Conservation (phyloP, 2,329 filamentous ascomycete species). For the Rutstroemia sp. region DNA sequence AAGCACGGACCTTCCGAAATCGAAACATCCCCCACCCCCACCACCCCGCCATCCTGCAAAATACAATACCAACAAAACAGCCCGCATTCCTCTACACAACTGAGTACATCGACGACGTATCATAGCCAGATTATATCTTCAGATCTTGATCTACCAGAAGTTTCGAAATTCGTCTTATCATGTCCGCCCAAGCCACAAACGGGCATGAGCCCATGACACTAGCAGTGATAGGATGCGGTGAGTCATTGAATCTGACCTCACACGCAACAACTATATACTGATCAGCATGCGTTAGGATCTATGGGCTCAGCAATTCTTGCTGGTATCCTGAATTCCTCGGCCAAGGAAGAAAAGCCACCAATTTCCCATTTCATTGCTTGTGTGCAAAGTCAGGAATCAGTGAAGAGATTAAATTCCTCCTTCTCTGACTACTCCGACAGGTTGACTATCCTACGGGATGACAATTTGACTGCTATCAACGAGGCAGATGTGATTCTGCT, state of each 20-base stretch:
- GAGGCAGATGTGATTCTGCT: constrained; percentile 2
- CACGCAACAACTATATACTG: background rate
- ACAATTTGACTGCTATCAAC: constrained; percentile 5
- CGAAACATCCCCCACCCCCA: too few relatives aligned
- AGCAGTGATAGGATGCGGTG: constrained; percentile 8
- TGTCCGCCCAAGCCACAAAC: background rate
- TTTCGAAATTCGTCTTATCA: background rate
- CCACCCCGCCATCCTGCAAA: too few relatives aligned
- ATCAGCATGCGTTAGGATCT: background rate
- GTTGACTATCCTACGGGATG: background rate
- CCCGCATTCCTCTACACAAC: too few relatives aligned
- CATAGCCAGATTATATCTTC: too few relatives aligned
- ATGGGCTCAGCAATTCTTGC: constrained; percentile 7
- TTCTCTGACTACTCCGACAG: constrained; percentile 1
- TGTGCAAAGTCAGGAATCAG: constrained; percentile 5
- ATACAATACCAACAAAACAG: too few relatives aligned
- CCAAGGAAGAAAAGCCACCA: constrained; percentile 1
- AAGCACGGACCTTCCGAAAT: too few relatives aligned
- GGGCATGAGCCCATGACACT: background rate
- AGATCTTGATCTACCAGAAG: too few relatives aligned
- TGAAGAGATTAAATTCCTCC: background rate
- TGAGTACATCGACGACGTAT: too few relatives aligned
- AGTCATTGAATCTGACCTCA: background rate
- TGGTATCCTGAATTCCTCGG: background rate
- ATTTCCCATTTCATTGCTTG: constrained; percentile 8